These are phyloP conservation scores for Xylaria arbuscula DNA, from an alignment of 2,329 filamentous ascomycete genomes.

Conservation along the genomic window DNA sequence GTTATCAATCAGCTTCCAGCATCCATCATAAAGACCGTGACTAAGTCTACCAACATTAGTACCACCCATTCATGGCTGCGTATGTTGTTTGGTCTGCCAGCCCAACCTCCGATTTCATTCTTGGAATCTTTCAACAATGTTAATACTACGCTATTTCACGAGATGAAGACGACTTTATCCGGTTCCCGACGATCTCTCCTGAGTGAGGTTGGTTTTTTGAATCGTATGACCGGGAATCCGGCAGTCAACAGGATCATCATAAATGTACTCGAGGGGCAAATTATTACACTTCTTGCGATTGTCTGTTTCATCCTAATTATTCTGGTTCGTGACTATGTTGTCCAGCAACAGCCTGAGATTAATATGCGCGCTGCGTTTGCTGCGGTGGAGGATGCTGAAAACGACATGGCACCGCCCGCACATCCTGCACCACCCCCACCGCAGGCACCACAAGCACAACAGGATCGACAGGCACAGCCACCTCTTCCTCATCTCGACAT, in stretches of 20 bases:
- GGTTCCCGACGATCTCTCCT: conserved; percentile 59
- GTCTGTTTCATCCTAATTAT: conserved; percentile 97
- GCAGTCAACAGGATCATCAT: conserved; percentile 82
- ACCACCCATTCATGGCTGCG: conserved; percentile 51
- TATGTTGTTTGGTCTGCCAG: conserved; percentile 44
- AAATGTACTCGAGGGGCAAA: conserved; percentile 87
- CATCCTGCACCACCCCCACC: conserved; percentile 6
- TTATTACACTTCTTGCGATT: conserved; percentile 92
- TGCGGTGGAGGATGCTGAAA: conserved; percentile 59
- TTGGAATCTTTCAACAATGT: conserved; percentile 39
- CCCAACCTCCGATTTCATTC: conserved; percentile 33
- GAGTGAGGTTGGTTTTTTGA: conserved; percentile 67
- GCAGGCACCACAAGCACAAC: background rate
- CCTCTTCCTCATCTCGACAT: conserved; percentile 34
- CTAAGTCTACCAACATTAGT: conserved; percentile 51
- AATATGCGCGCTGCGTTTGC: conserved; percentile 79
- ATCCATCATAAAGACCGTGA: conserved; percentile 46
- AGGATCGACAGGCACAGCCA: conserved; percentile 19
- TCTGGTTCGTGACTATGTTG: conserved; percentile 95
- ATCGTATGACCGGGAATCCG: conserved; percentile 74
- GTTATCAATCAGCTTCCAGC: conserved; percentile 53
- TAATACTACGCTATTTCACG: conserved; percentile 43
- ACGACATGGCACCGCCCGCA: conserved; percentile 41
- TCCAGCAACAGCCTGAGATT: conserved; percentile 94
- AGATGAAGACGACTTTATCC: conserved; percentile 35